A percentile compares a stretch with the other conserved stretches of the same genome.
phyloP scores from a whole-genome alignment of 2,329 filamentous ascomycete genomes.

The Paraphoma chrysanthemicola region DNA sequence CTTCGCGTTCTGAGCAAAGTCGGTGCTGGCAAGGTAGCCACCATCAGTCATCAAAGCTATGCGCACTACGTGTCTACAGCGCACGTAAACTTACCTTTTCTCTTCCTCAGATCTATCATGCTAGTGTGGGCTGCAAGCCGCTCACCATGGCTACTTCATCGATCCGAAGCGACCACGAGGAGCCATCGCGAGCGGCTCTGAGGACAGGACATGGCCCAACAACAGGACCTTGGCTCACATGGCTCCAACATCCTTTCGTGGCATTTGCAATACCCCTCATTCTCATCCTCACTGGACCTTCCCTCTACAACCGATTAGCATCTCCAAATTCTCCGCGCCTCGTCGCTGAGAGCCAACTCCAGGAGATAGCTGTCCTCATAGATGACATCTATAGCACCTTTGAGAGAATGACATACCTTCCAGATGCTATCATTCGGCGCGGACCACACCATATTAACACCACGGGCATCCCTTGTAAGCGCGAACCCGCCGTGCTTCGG shows the following conservation, averaged over 20 bases:
- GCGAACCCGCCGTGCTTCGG: conserved; percentile 10
- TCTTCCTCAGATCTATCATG: too few species aligned
- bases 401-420: conserved; percentile 19
- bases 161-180: background rate
- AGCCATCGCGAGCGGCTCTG: background rate
- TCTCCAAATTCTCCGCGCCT: background rate
- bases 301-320: conserved; percentile 5
- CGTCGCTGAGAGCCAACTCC: conserved; percentile 13
- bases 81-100: too few species aligned
- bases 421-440: conserved; percentile 13
- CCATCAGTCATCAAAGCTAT: too few species aligned
- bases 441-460: conserved; percentile 21
- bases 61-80: too few species aligned
- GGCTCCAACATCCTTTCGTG: conserved; percentile 14
- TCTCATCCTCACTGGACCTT: conserved; percentile 4
- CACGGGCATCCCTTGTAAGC: conserved; percentile 14
- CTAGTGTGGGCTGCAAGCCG: too few species aligned
- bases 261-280: conserved; percentile 13
- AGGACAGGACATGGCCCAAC: background rate
- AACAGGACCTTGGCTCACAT: background rate
- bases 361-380: conserved; percentile 15
- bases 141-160: background rate
- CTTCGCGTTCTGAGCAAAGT: too few species aligned
- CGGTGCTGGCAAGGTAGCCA: too few species aligned
- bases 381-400: conserved; percentile 18